These are phyloP conservation scores for Pichia sp. DNA, from an alignment of 1,139 yeast genomes.

Conservation along the genomic window DNA sequence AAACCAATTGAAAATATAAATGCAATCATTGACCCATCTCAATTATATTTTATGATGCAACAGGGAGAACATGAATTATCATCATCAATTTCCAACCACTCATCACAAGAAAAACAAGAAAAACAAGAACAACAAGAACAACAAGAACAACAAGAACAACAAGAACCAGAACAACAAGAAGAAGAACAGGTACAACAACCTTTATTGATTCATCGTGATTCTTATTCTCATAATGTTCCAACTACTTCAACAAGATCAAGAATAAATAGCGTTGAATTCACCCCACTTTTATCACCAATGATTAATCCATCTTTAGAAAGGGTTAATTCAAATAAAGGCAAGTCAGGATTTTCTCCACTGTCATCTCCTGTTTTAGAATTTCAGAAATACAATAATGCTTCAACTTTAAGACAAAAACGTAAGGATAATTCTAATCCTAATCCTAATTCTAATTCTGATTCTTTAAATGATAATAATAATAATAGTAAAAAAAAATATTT, in stretches of 20 bases:
- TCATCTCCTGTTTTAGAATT: conserved; percentile 66
- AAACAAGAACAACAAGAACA: too few species aligned
- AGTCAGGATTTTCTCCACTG: conserved; percentile 38
- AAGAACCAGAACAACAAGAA: too few species aligned
- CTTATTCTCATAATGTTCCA: not conserved
- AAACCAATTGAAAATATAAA: too few species aligned
- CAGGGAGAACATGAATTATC: too few species aligned
- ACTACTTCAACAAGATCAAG: not conserved
- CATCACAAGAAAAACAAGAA: too few species aligned
- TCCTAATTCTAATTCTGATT: not conserved
- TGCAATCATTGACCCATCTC: too few species aligned
- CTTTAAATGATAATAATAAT: not conserved
- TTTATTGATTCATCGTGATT: too few species aligned
- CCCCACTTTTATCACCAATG: conserved; percentile 74
- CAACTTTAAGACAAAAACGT: conserved; percentile 22
- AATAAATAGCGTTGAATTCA: conserved; percentile 40
- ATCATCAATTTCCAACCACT: too few species aligned
- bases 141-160: too few species aligned
- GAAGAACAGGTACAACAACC: too few species aligned
- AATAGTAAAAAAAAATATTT: not conserved
- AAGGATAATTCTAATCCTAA: conserved; percentile 13
- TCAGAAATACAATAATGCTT: conserved; percentile 24
- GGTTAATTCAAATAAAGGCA: conserved; percentile 8
- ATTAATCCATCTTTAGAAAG: conserved; percentile 52
- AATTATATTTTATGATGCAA: too few species aligned